A percentile compares a stretch with the other conserved stretches of the same genome.
Conservation (phyloP, 2,329 filamentous ascomycete species). For the Niveomyces coronatus region DNA sequence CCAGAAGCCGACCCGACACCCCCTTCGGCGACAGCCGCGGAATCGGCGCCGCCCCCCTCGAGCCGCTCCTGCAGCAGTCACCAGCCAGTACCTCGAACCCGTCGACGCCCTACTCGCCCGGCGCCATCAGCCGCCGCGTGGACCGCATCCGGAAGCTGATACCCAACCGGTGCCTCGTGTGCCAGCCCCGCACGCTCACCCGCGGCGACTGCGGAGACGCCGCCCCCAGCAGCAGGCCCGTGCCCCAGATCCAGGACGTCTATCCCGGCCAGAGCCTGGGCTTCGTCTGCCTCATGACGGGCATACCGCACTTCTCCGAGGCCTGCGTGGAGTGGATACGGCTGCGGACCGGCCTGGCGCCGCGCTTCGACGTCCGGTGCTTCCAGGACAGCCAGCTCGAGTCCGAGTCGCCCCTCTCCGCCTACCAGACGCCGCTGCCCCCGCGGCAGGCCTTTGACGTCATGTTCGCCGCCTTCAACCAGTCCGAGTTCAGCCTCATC, state of each 20-base stretch:
- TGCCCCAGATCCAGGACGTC: conserved; percentile 22
- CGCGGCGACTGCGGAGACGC: no score
- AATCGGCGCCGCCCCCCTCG: no score
- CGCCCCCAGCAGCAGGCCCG: conserved; percentile 17
- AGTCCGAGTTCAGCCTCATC: conserved; percentile 28
- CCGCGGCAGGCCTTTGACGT: conserved; percentile 18
- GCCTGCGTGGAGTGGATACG: conserved; percentile 38
- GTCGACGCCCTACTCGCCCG: conserved; percentile 1
- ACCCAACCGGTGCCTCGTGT: conserved; percentile 5
- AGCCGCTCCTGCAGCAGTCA: neutral
- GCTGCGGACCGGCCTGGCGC: conserved; percentile 28
- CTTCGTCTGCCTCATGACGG: conserved; percentile 34
- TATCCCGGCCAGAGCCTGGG: conserved; percentile 38
- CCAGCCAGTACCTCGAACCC: neutral
- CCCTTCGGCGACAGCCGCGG: no score
- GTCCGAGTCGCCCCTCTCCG: conserved; percentile 9
- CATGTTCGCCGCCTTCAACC: conserved; percentile 14
- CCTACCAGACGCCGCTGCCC: conserved; percentile 23
- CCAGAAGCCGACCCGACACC: no score
- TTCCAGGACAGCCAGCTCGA: neutral
- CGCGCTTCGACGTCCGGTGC: conserved; percentile 13
- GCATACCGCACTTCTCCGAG: conserved; percentile 38
- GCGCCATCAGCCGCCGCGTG: neutral
- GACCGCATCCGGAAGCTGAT: neutral
- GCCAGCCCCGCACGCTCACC: conserved; percentile 8